Conservation (phyloP, 1,284 basidiomycete species). For the Fomitopsis schrenkii region DNA sequence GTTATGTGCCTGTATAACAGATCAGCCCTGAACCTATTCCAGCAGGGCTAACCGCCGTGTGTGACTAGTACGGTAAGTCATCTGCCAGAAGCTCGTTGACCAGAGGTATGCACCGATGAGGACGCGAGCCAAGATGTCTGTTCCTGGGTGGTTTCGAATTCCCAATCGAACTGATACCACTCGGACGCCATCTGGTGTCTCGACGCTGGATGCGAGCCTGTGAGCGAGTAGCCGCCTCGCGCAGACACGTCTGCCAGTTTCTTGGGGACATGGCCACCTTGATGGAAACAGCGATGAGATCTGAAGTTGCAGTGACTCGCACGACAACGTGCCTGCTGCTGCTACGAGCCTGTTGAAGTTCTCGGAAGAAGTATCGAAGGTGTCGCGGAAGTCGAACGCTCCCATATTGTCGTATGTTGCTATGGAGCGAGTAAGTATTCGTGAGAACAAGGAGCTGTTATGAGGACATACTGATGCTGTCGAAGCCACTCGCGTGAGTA, state of each 20-base stretch:
- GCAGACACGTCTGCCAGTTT: conserved; percentile 46
- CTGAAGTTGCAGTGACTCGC: neutral
- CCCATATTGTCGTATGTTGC: conserved; percentile 51
- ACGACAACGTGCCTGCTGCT: conserved; percentile 33
- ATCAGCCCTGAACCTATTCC: neutral
- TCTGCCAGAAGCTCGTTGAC: conserved; percentile 12
- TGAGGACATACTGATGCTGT: conserved; percentile 41
- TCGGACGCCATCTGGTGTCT: conserved; percentile 45
- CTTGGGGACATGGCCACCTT: conserved; percentile 38
- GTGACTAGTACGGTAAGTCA: conserved; percentile 7
- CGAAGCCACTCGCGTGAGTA: conserved; percentile 43
- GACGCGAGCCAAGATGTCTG: conserved; percentile 54
- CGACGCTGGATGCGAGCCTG: conserved; percentile 38
- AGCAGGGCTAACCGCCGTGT: neutral
- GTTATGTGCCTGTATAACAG: conserved; percentile 47
- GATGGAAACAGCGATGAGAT: neutral
- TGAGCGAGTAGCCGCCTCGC: conserved; percentile 44
- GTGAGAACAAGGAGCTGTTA: neutral
- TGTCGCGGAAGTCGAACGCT: conserved; percentile 39
- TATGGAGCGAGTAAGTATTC: conserved; percentile 16
- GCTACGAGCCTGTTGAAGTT: conserved; percentile 38
- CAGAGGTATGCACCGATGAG: conserved; percentile 39
- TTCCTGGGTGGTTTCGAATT: conserved; percentile 50
- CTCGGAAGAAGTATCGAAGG: conserved; percentile 36
- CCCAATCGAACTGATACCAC: conserved; percentile 52